Percentiles rank a stretch among this genome's conserved stretches.
phyloP scores from a whole-genome alignment of 495 filamentous ascomycete genomes.

The Podospora pseudopauciseta region DNA sequence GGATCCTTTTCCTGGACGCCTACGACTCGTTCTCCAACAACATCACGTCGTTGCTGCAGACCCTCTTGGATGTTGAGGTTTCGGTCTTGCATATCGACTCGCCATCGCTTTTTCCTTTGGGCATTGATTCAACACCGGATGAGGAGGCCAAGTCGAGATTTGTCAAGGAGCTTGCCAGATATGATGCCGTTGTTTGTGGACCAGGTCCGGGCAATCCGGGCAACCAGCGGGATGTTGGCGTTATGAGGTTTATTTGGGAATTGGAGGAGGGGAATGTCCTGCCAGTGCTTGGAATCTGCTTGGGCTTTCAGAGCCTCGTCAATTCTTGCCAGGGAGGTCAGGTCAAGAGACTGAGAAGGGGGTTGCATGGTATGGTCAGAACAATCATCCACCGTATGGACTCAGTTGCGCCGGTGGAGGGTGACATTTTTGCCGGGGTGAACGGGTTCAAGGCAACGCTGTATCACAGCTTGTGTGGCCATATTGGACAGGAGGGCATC shows the following conservation, averaged over 20 bases:
- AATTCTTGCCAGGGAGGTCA: slow-evolving; percentile 57
- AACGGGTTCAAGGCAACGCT: slow-evolving; percentile 65
- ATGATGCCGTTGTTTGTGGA: slow-evolving; percentile 74
- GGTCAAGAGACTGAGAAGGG: slow-evolving; percentile 59
- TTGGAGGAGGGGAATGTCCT: slow-evolving; percentile 54
- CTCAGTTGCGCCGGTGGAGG: slow-evolving; percentile 22
- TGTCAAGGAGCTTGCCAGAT: slow-evolving; percentile 50
- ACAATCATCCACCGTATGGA: slow-evolving; percentile 51
- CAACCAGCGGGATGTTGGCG: slow-evolving; percentile 63
- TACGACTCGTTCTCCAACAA: slow-evolving; percentile 97
- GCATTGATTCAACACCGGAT: not conserved
- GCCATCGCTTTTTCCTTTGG: slow-evolving; percentile 30
- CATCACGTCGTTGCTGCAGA: slow-evolving; percentile 73
- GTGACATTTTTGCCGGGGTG: slow-evolving; percentile 49
- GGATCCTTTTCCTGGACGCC: slow-evolving; percentile 83
- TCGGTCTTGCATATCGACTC: slow-evolving; percentile 69
- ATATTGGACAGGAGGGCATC: slow-evolving; percentile 43
- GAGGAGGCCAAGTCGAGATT: slow-evolving; percentile 28
- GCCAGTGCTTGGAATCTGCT: slow-evolving; percentile 83
- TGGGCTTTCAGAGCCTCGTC: slow-evolving; percentile 85
- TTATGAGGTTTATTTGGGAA: slow-evolving; percentile 75
- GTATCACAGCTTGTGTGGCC: slow-evolving; percentile 84
- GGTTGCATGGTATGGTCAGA: slow-evolving; percentile 77
- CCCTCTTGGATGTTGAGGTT: slow-evolving; percentile 60
- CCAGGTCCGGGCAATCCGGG: slow-evolving; percentile 71